Evolutionary conservation across 108 stramenopile species (phyloP).

Genomic region (Epithemia pelagica): DNA sequence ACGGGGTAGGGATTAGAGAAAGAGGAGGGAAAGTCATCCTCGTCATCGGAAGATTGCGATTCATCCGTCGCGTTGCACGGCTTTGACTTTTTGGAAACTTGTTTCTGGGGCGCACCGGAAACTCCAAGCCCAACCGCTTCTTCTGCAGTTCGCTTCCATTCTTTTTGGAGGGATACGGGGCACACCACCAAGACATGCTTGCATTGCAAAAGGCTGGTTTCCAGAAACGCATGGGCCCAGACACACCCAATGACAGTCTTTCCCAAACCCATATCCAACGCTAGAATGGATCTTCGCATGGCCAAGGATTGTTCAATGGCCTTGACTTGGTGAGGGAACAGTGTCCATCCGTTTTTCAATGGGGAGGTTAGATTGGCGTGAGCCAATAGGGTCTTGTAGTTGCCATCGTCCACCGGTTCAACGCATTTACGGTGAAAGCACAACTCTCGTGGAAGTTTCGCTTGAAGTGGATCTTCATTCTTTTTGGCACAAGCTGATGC

Average conservation of each 20-base stretch:
- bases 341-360: slow-evolving; percentile 69
- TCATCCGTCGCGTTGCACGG: slow-evolving; percentile 2
- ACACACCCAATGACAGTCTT: slow-evolving; percentile 76
- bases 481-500: no score
- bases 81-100: slow-evolving; percentile 14
- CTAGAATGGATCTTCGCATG: slow-evolving; percentile 73
- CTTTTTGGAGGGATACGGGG: slow-evolving; percentile 58
- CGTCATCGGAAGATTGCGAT: slow-evolving; percentile 7
- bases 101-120: slow-evolving; percentile 24
- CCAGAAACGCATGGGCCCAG: slow-evolving; percentile 59
- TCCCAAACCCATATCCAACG: slow-evolving; percentile 77
- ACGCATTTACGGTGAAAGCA: slow-evolving; percentile 11
- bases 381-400: slow-evolving; percentile 33
- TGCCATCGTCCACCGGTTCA: slow-evolving; percentile 29
- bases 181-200: slow-evolving; percentile 55
- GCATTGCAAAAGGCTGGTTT: slow-evolving; percentile 30
- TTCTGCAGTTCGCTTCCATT: slow-evolving; percentile 68
- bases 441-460: slow-evolving; percentile 23
- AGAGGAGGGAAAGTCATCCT: not conserved
- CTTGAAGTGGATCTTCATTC: not conserved
- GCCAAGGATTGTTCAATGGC: slow-evolving; percentile 48
- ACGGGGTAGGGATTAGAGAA: slow-evolving; percentile 2
- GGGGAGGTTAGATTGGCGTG: slow-evolving; percentile 47
- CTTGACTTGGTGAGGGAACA: slow-evolving; percentile 68
- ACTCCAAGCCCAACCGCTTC: slow-evolving; percentile 41